These are phyloP conservation scores for Hypomontagnella submonticulosa DNA, from an alignment of 495 filamentous ascomycete species.

Conservation along the genomic window DNA sequence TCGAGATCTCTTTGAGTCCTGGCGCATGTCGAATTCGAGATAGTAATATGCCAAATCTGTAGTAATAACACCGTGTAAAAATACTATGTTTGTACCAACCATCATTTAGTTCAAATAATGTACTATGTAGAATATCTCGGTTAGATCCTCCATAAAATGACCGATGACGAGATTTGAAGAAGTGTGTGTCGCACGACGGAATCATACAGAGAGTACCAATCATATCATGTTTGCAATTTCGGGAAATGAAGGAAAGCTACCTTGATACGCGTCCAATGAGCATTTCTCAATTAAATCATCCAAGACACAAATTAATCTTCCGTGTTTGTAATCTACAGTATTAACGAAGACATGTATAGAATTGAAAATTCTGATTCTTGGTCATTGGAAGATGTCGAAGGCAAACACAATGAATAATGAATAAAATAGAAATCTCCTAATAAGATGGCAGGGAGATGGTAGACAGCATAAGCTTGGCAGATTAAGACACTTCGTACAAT, in stretches of 20 bases:
- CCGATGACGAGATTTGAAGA: constrained; percentile 1
- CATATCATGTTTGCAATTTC: constrained; percentile 35
- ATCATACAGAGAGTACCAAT: too few species aligned
- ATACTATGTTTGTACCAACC: neutral
- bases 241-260: constrained; percentile 32
- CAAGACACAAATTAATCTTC: constrained; percentile 1
- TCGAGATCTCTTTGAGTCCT: constrained; percentile 7
- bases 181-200: constrained; percentile 16
- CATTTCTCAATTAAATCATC: neutral
- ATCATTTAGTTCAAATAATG: neutral
- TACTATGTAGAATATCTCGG: constrained; percentile 10
- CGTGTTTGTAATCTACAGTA: constrained; percentile 3
- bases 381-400: neutral
- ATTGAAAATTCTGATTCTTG: neutral
- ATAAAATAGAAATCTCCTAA: constrained; percentile 2
- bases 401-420: constrained; percentile 20
- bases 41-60: constrained; percentile 7
- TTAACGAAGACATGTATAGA: too few species aligned
- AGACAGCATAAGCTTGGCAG: neutral
- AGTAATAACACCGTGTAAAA: constrained; percentile 8
- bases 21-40: constrained; percentile 1
- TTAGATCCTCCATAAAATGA: constrained; percentile 8
- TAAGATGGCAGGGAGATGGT: neutral
- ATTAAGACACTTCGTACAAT: constrained; percentile 13
- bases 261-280: constrained; percentile 18